Evolutionary conservation across 495 filamentous ascomycete species (phyloP), one percentile per base, ranked within the genome.

Genomic region (Daldinia grandis): DNA sequence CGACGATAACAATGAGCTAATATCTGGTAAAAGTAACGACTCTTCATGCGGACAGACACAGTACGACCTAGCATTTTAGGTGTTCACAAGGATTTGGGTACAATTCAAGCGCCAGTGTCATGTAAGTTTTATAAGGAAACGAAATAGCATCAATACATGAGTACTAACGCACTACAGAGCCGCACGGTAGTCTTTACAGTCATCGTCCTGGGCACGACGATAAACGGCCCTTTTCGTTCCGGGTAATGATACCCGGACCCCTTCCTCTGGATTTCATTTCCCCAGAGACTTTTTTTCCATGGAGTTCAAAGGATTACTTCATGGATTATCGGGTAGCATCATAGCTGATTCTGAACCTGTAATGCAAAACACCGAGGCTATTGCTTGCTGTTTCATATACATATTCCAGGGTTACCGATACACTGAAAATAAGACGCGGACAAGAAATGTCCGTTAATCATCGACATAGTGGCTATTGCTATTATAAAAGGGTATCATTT

Each of bases 161-260:
- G n/a, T n/a, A 40, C 64, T 68, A 61, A 67, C 35, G 15, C 33
- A 4, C 24, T 31, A 0, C 10, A 35, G 15, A 47, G 37, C 53
- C 35, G 28, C 17, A 40, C 35, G 49, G 28, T 50, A 62, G 28
- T 68, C 38, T 35, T 62, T 33, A 62, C 50, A 56, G 42, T 56
- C 56, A 21, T 68, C 70, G 70, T 73, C 70, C 70, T 73, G 59
- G 70, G 70, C 65, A 73, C 24, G 70, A 73, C 70, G 70, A 24
- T 73, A 73, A 73, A 73, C 64, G 55, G 65, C 70, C 70, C 58
- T 33, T 61, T 24, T 8, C 28, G 27, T 38, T 68, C 60, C 49
- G 64, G 49, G 55, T 54, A 42, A 40, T 17, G 5, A 25, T 54
- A 66, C 25, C 64, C 49, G 57, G 57, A 53, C 35, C 17, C 4